Conservation (phyloP, 2,329 filamentous ascomycete genomes). For the Nectriaceae sp. region DNA sequence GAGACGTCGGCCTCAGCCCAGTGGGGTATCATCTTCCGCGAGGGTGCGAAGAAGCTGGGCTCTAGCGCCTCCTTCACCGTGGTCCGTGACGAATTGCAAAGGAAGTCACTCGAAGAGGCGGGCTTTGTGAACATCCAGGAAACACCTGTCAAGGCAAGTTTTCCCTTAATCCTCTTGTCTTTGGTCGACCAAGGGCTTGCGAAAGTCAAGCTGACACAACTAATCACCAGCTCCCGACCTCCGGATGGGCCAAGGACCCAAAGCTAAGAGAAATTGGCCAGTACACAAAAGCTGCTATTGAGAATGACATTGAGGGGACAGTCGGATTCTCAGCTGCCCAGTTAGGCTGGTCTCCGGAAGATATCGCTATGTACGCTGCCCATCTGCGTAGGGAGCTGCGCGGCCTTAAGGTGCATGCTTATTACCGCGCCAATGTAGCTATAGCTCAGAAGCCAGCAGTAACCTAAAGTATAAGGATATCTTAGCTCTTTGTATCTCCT, state of each 20-base stretch:
- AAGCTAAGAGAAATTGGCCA: neutral
- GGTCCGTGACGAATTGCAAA: conserved; percentile 33
- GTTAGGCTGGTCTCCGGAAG: neutral
- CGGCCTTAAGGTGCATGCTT: neutral
- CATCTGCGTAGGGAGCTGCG: neutral
- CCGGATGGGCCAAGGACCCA: neutral
- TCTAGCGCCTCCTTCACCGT: conserved; percentile 29
- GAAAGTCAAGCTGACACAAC: neutral
- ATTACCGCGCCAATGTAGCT: neutral
- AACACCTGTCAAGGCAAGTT: conserved; percentile 31
- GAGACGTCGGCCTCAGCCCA: conserved; percentile 30
- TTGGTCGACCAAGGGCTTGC: neutral
- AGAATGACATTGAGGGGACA: neutral
- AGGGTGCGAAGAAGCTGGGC: conserved; percentile 35
- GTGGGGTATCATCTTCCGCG: conserved; percentile 36
- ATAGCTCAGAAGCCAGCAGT: neutral
- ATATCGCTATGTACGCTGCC: neutral
- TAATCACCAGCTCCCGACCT: neutral
- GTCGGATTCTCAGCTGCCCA: neutral
- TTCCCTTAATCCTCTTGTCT: neutral
- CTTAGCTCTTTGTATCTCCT: neutral
- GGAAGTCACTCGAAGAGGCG: conserved; percentile 30
- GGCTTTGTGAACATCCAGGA: conserved; percentile 28
- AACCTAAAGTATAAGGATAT: neutral
- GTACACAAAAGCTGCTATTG: neutral